phyloP scores from a whole-genome alignment of 2,329 filamentous ascomycete species.

The Phyllosticta citrichinensis region DNA sequence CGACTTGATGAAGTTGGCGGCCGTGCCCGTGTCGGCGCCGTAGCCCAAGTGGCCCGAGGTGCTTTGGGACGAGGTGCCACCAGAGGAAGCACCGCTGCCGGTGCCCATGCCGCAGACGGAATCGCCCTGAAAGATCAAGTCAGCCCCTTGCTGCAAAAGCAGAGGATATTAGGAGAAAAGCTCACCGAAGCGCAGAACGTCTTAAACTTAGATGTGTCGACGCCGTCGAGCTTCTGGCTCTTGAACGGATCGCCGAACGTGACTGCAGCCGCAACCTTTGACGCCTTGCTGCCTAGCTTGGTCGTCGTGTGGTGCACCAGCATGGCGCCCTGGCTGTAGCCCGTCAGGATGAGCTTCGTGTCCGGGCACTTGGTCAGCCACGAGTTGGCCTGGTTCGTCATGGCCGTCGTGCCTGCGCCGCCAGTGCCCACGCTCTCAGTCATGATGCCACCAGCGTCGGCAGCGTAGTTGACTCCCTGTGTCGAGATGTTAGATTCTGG shows the following conservation, averaged over 20 bases:
- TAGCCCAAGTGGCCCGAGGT: conserved; percentile 1
- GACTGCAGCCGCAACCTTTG: conserved; percentile 15
- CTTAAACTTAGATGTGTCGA: not conserved
- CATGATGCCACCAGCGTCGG: conserved; percentile 25
- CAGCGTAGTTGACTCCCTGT: conserved; percentile 47
- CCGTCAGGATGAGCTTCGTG: conserved; percentile 38
- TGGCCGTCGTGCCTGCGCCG: conserved; percentile 20
- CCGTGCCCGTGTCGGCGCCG: not conserved
- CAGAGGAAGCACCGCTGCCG: not conserved
- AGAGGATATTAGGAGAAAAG: not conserved
- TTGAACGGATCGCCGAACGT: conserved; percentile 29
- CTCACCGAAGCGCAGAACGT: conserved; percentile 6
- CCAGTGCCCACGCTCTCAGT: not conserved
- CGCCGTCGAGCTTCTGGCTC: not conserved
- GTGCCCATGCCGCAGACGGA: conserved; percentile 2
- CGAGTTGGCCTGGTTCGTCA: conserved; percentile 29
- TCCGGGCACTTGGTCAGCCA: conserved; percentile 29
- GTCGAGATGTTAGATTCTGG: not conserved
- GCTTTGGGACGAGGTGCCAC: not conserved
- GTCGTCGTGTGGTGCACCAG: conserved; percentile 17
- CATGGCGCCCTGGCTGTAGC: conserved; percentile 32
- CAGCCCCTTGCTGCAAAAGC: not conserved
- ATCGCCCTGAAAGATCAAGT: not conserved
- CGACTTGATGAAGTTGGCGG: conserved; percentile 3
- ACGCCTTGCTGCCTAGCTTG: not conserved